phyloP scores from a whole-genome alignment of 2,329 filamentous ascomycete genomes.

The Xylaria sp. region DNA sequence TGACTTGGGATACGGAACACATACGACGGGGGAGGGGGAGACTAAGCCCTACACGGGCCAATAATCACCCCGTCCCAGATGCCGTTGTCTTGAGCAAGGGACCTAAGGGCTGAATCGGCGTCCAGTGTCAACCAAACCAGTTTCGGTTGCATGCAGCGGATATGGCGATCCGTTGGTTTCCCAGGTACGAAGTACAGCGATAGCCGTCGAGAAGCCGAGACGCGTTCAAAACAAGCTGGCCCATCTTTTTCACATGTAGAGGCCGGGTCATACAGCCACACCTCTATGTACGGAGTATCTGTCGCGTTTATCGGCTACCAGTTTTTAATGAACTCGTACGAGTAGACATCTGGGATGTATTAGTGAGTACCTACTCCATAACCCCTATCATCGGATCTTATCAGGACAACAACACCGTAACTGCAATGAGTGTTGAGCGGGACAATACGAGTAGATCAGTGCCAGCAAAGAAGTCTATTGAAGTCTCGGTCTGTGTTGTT shows the following conservation, averaged over 20 bases:
- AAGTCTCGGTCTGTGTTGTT: not conserved
- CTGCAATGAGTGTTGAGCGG: not conserved
- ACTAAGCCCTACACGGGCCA: conserved; percentile 2
- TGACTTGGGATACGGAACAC: not conserved
- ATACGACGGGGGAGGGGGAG: not conserved
- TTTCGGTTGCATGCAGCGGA: conserved; percentile 3
- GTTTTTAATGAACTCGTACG: not conserved
- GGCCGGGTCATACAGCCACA: not conserved
- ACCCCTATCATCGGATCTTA: not conserved
- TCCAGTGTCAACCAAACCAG: not conserved
- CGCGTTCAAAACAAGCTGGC: not conserved
- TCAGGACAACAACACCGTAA: not conserved
- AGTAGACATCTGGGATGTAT: not conserved
- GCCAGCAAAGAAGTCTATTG: too few relatives aligned
- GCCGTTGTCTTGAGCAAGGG: not conserved
- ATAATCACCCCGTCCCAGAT: not conserved
- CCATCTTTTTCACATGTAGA: not conserved
- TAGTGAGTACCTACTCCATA: not conserved
- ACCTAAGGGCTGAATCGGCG: conserved; percentile 10
- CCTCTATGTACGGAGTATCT: not conserved
- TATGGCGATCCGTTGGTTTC: not conserved
- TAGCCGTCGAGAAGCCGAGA: not conserved
- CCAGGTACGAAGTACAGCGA: not conserved
- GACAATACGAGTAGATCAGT: too few relatives aligned
- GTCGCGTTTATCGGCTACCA: not conserved